Conservation (phyloP, 2,329 filamentous ascomycete species). For the Xylaria polymorpha region DNA sequence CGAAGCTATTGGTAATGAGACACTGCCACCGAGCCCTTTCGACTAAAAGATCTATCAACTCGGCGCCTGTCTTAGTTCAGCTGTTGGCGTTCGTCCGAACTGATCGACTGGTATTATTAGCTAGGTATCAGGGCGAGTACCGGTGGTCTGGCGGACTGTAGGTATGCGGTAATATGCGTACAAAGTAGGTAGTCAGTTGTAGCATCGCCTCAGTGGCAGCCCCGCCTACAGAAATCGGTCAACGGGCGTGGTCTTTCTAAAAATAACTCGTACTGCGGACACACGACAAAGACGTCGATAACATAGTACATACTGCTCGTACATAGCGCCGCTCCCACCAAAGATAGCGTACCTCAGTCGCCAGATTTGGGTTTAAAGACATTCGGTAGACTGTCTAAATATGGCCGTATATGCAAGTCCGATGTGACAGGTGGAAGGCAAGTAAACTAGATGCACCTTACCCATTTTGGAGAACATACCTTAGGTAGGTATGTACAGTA, state of each 20-base stretch:
- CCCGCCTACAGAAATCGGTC: background rate
- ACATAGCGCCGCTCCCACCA: background rate
- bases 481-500: too few relatives aligned
- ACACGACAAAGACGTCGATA: background rate
- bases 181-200: background rate
- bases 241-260: conserved; percentile 17
- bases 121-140: background rate
- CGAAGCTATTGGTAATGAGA: background rate
- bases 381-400: background rate
- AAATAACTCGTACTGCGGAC: conserved; percentile 4
- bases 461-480: background rate
- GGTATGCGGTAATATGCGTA: background rate
- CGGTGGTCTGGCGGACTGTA: background rate
- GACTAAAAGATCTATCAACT: background rate
- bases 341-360: background rate
- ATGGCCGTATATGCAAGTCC: background rate
- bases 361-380: background rate
- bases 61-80: background rate
- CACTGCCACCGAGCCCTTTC: conserved; percentile 9
- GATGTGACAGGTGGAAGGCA: background rate
- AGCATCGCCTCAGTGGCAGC: conserved; percentile 1
- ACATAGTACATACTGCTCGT: background rate
- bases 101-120: background rate
- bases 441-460: background rate
- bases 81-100: background rate